Evolutionary conservation across 495 filamentous ascomycete genomes (phyloP).

Genomic region (Tuber indicum): DNA sequence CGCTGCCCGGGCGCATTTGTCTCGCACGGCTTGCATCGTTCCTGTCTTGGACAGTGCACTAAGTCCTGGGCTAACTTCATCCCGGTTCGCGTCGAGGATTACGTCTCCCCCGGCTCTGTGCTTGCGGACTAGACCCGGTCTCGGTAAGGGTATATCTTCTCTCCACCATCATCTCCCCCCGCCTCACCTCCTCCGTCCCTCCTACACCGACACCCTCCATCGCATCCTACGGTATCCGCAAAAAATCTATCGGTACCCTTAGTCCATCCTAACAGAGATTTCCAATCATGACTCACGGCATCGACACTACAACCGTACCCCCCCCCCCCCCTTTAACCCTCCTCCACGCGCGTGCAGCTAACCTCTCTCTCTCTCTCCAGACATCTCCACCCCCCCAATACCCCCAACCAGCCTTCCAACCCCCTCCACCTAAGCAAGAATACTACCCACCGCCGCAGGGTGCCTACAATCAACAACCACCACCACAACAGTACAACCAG

Average conservation of each 20-base stretch:
- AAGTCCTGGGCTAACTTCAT: neutral
- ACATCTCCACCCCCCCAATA: neutral
- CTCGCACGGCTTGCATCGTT: neutral
- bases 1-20: neutral
- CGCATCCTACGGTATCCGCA: neutral
- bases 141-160: neutral
- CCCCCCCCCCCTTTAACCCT: neutral
- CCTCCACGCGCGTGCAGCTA: neutral
- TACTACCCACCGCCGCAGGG: neutral
- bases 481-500: neutral
- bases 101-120: neutral
- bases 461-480: neutral
- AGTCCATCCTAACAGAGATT: neutral
- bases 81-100: neutral
- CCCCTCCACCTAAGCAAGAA: neutral
- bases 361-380: neutral
- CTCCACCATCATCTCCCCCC: no score
- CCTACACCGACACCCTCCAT: neutral
- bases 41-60: no score
- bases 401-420: neutral
- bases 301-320: neutral
- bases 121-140: neutral
- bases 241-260: neutral
- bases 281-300: neutral
- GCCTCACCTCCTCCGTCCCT: neutral